These are phyloP conservation scores for Scheffersomyces segobiensis DNA, from an alignment of 1,139 yeast genomes.

Conservation along the genomic window DNA sequence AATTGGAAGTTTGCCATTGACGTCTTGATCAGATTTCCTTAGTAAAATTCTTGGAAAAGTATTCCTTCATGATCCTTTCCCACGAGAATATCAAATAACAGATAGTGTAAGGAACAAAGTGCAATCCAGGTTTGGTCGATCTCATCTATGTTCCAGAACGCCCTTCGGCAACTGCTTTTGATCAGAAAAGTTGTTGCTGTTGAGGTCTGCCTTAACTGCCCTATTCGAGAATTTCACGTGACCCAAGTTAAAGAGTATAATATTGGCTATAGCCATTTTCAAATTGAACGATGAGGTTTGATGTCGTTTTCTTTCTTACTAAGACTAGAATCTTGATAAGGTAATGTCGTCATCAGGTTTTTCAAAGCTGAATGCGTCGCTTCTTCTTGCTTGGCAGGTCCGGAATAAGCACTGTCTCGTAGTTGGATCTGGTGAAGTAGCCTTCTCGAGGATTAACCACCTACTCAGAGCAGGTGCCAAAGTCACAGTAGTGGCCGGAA, in stretches of 20 bases:
- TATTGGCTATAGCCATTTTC: neutral
- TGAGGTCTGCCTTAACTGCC: neutral
- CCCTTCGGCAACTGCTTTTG: neutral
- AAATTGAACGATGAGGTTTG: neutral
- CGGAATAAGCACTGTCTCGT: conserved; percentile 65
- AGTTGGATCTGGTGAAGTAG: conserved; percentile 84
- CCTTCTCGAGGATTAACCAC: conserved; percentile 66
- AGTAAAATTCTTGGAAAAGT: too few relatives aligned
- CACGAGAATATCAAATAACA: too few relatives aligned
- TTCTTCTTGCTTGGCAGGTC: conserved; percentile 75
- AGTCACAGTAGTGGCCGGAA: conserved; percentile 55
- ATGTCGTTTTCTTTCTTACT: neutral
- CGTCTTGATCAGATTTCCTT: too few relatives aligned
- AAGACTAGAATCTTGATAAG: too few relatives aligned
- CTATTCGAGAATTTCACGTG: neutral
- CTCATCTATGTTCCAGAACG: neutral
- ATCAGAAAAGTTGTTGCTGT: neutral
- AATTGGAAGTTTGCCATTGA: too few relatives aligned
- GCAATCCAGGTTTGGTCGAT: neutral
- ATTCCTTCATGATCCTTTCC: too few relatives aligned
- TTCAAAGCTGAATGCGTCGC: conserved; percentile 46
- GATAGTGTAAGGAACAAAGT: too few relatives aligned
- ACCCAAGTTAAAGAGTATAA: neutral
- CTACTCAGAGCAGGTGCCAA: conserved; percentile 68
- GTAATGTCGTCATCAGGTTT: neutral